These are phyloP conservation scores for Phytophthora hibernalis DNA, from an alignment of 352 stramenopile genomes.

Conservation along the genomic window DNA sequence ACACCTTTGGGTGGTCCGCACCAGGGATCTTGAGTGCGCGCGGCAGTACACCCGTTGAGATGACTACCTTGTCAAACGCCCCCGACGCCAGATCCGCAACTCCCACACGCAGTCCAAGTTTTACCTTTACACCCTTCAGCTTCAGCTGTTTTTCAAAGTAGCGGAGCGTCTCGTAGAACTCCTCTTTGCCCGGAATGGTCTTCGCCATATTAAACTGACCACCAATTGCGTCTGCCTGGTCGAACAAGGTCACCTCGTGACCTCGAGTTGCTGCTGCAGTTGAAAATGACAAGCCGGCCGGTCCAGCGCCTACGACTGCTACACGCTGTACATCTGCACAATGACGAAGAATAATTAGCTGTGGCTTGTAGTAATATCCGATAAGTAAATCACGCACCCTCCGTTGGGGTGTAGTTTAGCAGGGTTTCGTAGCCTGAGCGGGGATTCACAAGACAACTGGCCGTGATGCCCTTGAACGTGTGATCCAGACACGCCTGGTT, in stretches of 20 bases:
- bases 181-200: constrained; percentile 96
- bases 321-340: constrained; percentile 58
- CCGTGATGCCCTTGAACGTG: constrained; percentile 95
- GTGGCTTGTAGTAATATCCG: not conserved
- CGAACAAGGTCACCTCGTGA: constrained; percentile 95
- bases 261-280: constrained; percentile 89
- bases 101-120: constrained; percentile 62
- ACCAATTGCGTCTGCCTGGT: constrained; percentile 87
- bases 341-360: constrained; percentile 7
- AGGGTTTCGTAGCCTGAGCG: constrained; percentile 95
- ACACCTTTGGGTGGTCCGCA: constrained; percentile 88
- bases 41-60: constrained; percentile 95
- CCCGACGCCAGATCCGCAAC: constrained; percentile 56
- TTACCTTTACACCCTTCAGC: constrained; percentile 84
- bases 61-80: constrained; percentile 93
- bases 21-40: constrained; percentile 91
- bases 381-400: constrained; percentile 26
- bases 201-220: constrained; percentile 99
- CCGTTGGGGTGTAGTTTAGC: constrained; percentile 75
- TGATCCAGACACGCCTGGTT: constrained; percentile 98
- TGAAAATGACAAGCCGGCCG: constrained; percentile 94
- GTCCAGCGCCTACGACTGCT: constrained; percentile 94
- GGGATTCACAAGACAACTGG: constrained; percentile 97
- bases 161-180: constrained; percentile 96
- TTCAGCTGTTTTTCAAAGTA: constrained; percentile 95